phyloP scores from a whole-genome alignment of 2,329 filamentous ascomycete genomes.

The Ophiostoma sp. region DNA sequence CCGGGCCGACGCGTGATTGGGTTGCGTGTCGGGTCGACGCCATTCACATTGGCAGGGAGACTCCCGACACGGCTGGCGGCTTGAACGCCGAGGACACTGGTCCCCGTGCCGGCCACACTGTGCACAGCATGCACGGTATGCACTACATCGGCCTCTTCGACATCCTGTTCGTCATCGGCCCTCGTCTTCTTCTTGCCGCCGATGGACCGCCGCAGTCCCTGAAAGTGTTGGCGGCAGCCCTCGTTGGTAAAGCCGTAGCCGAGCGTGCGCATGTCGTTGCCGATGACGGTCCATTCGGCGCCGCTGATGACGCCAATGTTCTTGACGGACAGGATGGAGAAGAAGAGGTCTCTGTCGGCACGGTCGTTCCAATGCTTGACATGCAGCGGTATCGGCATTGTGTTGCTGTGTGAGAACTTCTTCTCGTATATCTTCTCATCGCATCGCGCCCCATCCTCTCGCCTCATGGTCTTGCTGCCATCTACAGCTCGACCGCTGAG shows the following conservation, averaged over 20 bases:
- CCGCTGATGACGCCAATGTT: conserved; percentile 60
- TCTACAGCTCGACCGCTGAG: background rate
- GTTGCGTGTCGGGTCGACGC: conserved; percentile 48
- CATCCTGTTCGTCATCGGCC: background rate
- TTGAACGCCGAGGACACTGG: no score
- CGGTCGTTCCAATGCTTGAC: conserved; percentile 57
- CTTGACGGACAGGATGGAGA: conserved; percentile 57
- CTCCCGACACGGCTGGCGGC: no score
- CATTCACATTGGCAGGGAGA: conserved; percentile 28
- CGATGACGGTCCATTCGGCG: conserved; percentile 57
- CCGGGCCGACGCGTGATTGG: conserved; percentile 57
- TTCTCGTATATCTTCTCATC: no score
- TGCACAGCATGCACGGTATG: no score
- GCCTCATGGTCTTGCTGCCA: background rate
- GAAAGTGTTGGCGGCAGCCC: conserved; percentile 60
- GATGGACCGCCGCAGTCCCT: conserved; percentile 40
- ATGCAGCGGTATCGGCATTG: background rate
- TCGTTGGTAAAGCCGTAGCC: conserved; percentile 61
- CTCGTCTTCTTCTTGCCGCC: conserved; percentile 25
- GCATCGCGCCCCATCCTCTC: no score
- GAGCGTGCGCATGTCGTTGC: conserved; percentile 53
- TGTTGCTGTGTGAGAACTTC: background rate
- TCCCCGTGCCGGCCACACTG: no score
- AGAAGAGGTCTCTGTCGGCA: conserved; percentile 58
- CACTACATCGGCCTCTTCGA: no score